phyloP scores from a whole-genome alignment of 1,139 yeast genomes.

The Suhomyces bokatorum region DNA sequence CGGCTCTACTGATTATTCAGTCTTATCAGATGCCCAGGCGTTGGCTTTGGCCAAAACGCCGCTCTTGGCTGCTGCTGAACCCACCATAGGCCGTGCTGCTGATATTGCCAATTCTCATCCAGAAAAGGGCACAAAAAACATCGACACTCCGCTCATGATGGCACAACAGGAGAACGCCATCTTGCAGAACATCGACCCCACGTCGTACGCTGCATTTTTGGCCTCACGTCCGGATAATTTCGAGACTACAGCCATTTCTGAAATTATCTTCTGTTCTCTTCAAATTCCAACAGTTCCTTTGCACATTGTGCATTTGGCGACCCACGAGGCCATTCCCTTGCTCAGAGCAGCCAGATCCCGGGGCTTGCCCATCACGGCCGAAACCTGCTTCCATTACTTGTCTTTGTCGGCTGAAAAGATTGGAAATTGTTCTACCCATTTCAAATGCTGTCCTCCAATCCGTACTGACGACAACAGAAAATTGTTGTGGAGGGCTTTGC shows the following conservation, averaged over 20 bases:
- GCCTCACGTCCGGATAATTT: constrained; percentile 86
- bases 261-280: constrained; percentile 63
- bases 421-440: constrained; percentile 73
- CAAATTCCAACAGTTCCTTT: constrained; percentile 64
- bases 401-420: constrained; percentile 75
- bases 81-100: constrained; percentile 52
- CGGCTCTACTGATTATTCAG: constrained; percentile 37
- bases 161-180: constrained; percentile 47
- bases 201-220: constrained; percentile 68
- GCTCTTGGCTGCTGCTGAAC: constrained; percentile 56
- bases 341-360: constrained; percentile 61
- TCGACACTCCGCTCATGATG: constrained; percentile 43
- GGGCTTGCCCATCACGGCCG: constrained; percentile 69
- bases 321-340: constrained; percentile 77
- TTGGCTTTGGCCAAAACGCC: constrained; percentile 56
- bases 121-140: constrained; percentile 5
- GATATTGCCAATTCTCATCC: constrained; percentile 40
- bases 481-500: constrained; percentile 74
- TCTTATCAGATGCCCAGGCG: constrained; percentile 51
- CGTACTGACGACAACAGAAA: constrained; percentile 70
- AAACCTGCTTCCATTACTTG: constrained; percentile 91
- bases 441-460: constrained; percentile 95
- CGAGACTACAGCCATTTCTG: constrained; percentile 79
- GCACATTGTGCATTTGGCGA: constrained; percentile 89
- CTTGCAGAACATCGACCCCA: constrained; percentile 58